Conservation (phyloP, 371 early-diverging fungal genomes). For the Circinella umbellata region DNA sequence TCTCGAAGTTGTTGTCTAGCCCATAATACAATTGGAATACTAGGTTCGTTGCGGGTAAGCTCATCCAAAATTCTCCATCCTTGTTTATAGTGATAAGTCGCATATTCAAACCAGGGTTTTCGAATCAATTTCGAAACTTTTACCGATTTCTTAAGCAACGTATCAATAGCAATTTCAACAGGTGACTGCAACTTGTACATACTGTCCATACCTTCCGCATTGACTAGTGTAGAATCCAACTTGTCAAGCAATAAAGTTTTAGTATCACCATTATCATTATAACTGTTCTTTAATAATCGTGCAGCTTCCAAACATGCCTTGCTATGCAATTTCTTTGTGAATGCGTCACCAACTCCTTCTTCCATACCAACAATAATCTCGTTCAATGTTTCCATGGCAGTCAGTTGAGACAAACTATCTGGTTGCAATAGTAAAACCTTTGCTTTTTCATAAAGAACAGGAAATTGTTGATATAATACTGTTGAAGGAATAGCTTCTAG, state of each 20-base stretch:
- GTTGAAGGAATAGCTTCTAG: conserved; percentile 16
- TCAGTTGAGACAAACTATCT: conserved; percentile 13
- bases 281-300: conserved; percentile 9
- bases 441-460: conserved; percentile 30
- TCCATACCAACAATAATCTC: conserved; percentile 19
- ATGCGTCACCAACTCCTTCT: conserved; percentile 2
- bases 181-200: conserved; percentile 30
- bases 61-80: conserved; percentile 69
- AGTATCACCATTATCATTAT: conserved; percentile 4
- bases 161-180: conserved; percentile 32
- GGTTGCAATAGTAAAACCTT: conserved; percentile 24
- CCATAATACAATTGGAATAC: conserved; percentile 33
- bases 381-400: conserved; percentile 29
- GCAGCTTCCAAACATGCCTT: conserved; percentile 25
- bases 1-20: conserved; percentile 22
- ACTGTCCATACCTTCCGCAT: conserved; percentile 21
- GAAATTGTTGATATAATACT: conserved; percentile 20
- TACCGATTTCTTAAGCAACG: conserved; percentile 33
- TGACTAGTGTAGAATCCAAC: conserved; percentile 31
- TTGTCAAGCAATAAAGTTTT: neutral
- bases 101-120: conserved; percentile 71
- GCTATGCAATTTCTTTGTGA: conserved; percentile 23
- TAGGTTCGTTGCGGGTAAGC: conserved; percentile 20
- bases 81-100: conserved; percentile 64
- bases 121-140: conserved; percentile 25